Conservation (phyloP, 108 stramenopile species). For the Poteriospumella lacustris region DNA sequence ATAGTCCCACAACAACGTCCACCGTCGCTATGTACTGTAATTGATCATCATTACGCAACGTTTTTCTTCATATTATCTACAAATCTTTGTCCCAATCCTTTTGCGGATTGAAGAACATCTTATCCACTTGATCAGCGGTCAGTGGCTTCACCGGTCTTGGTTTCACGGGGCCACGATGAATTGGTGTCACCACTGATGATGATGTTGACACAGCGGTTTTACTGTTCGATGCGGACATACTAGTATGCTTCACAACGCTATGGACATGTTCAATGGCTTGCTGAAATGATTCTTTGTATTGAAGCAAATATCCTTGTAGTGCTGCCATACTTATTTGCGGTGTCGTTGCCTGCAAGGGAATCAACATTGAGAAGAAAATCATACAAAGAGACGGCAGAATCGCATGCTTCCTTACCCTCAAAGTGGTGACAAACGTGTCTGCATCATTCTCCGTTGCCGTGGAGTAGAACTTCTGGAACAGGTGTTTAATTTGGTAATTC, state of each 20-base stretch:
- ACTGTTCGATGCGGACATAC: background rate
- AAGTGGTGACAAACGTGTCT: background rate
- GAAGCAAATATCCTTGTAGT: slow-evolving; percentile 33
- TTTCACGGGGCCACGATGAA: background rate
- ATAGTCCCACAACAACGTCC: too few relatives aligned
- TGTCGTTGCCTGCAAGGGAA: background rate
- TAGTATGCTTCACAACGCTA: background rate
- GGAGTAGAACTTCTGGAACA: slow-evolving; percentile 29
- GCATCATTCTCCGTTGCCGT: background rate
- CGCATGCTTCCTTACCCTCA: background rate
- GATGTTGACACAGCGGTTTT: background rate
- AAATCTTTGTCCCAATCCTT: slow-evolving; percentile 27
- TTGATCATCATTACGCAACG: too few relatives aligned
- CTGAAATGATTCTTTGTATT: slow-evolving; percentile 2
- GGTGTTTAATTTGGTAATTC: slow-evolving; percentile 14
- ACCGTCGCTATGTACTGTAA: too few relatives aligned
- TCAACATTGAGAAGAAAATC: background rate
- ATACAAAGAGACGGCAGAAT: background rate
- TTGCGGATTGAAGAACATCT: slow-evolving; percentile 36
- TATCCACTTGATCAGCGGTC: slow-evolving; percentile 28
- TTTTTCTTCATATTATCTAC: background rate
- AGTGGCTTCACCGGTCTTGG: background rate
- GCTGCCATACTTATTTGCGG: slow-evolving; percentile 27
- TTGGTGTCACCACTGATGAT: background rate
- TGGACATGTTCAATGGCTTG: background rate